A percentile compares a stretch with the other conserved stretches of the same genome.
These are phyloP conservation scores for Gaeumannomyces sp. DNA, from an alignment of 2,329 filamentous ascomycete species.

Conservation along the genomic window DNA sequence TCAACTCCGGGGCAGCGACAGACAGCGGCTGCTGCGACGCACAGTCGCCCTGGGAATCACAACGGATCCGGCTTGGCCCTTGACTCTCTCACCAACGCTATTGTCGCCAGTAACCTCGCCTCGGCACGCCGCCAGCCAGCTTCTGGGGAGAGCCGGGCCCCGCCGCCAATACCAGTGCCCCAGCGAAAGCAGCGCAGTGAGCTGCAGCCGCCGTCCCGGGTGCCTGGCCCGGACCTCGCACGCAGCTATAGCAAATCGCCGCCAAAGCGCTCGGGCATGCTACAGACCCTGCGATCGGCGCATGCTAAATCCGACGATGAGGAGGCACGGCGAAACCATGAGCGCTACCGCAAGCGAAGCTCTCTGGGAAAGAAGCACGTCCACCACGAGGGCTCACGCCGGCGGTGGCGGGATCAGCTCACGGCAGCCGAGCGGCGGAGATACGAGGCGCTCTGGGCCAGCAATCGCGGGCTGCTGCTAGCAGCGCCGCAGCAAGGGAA, in stretches of 20 bases:
- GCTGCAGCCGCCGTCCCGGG: constrained; percentile 10
- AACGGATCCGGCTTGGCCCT: constrained; percentile 32
- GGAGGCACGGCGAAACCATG: constrained; percentile 42
- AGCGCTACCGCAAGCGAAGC: constrained; percentile 30
- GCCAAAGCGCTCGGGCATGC: constrained; percentile 46
- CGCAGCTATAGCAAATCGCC: constrained; percentile 29
- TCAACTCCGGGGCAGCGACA: not conserved
- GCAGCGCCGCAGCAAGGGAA: not conserved
- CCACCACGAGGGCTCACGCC: constrained; percentile 69
- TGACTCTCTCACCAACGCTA: constrained; percentile 64
- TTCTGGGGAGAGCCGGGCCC: constrained; percentile 31
- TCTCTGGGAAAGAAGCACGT: constrained; percentile 56
- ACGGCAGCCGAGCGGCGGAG: constrained; percentile 67
- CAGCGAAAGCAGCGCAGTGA: constrained; percentile 18
- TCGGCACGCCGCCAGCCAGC: constrained; percentile 45
- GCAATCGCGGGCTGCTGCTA: constrained; percentile 59
- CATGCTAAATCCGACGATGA: constrained; percentile 47
- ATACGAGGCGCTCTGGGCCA: constrained; percentile 81
- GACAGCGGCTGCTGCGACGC: too few relatives aligned
- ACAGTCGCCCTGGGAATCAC: not conserved
- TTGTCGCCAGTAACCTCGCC: constrained; percentile 68
- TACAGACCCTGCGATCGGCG: constrained; percentile 59
- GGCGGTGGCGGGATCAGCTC: constrained; percentile 70
- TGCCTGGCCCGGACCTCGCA: not conserved
- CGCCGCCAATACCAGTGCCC: constrained; percentile 30